These are phyloP conservation scores for Cercophora newfieldiana DNA, from an alignment of 495 filamentous ascomycete species.

Conservation along the genomic window DNA sequence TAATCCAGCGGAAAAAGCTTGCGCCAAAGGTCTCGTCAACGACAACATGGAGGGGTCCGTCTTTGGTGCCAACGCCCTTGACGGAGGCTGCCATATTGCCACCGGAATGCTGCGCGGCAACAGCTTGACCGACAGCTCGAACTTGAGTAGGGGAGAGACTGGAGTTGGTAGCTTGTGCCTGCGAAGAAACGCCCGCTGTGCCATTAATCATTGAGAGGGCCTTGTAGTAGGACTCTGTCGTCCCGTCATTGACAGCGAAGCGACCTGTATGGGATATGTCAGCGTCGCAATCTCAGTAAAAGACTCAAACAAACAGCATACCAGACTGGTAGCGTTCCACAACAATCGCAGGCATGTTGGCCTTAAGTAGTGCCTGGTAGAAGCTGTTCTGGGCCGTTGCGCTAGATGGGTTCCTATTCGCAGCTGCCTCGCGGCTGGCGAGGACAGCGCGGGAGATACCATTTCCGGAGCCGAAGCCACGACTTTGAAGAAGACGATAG, in stretches of 20 bases:
- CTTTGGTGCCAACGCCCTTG: constrained; percentile 63
- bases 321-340: constrained; percentile 85
- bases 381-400: constrained; percentile 87
- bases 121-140: constrained; percentile 83
- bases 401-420: constrained; percentile 87
- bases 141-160: constrained; percentile 62
- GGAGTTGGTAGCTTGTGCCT: constrained; percentile 35
- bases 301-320: constrained; percentile 7
- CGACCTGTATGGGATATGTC: constrained; percentile 35
- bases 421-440: constrained; percentile 70
- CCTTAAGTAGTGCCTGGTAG: constrained; percentile 85
- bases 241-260: constrained; percentile 74
- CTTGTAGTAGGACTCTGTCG: constrained; percentile 70
- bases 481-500: constrained; percentile 24
- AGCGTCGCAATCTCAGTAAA: background rate
- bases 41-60: constrained; percentile 85
- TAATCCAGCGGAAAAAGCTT: constrained; percentile 84
- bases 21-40: constrained; percentile 86
- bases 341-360: constrained; percentile 89
- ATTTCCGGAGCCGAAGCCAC: constrained; percentile 41
- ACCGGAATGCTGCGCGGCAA: constrained; percentile 72
- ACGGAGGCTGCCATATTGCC: constrained; percentile 57
- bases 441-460: constrained; percentile 49
- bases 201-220: constrained; percentile 70
- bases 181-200: constrained; percentile 22